Percentiles rank a stretch among this genome's conserved stretches.
These are phyloP conservation scores for Xylaria bambusicola DNA, from an alignment of 495 filamentous ascomycete species.

Conservation along the genomic window DNA sequence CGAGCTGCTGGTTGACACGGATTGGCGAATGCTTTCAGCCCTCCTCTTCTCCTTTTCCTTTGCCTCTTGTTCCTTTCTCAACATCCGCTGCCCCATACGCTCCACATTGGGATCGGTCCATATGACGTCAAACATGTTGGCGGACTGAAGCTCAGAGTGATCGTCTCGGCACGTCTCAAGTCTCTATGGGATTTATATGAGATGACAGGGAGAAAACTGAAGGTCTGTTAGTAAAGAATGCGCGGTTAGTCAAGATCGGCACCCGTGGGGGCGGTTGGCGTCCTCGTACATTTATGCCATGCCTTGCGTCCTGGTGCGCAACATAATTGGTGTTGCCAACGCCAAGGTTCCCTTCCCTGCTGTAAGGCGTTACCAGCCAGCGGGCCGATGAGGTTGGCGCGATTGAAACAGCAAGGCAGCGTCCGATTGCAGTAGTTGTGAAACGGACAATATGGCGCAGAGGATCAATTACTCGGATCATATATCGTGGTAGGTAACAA, in stretches of 20 bases:
- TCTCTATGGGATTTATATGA: not conserved
- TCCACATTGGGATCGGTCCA: constrained; percentile 51
- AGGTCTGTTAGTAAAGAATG: not conserved
- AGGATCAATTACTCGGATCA: too few relatives aligned
- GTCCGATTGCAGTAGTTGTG: not conserved
- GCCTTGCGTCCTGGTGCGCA: not conserved
- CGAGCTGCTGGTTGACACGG: constrained; percentile 37
- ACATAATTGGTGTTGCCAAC: not conserved
- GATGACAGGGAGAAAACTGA: not conserved
- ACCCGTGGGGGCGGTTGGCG: not conserved
- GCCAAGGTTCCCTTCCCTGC: not conserved
- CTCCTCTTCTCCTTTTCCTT: constrained; percentile 37
- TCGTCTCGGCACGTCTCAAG: not conserved
- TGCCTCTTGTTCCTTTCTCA: constrained; percentile 41
- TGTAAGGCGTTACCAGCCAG: not conserved
- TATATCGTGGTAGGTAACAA: not conserved
- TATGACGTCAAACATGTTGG: constrained; percentile 54
- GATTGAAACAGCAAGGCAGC: not conserved
- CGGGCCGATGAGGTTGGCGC: not conserved
- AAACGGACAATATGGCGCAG: too few relatives aligned
- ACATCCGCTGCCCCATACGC: constrained; percentile 44
- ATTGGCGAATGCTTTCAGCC: constrained; percentile 29
- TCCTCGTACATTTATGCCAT: constrained; percentile 1
- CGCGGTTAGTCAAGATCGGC: not conserved
- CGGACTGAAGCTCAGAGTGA: not conserved